phyloP scores from a whole-genome alignment of 148 eudicot genomes.

The Rhododendron molle region DNA sequence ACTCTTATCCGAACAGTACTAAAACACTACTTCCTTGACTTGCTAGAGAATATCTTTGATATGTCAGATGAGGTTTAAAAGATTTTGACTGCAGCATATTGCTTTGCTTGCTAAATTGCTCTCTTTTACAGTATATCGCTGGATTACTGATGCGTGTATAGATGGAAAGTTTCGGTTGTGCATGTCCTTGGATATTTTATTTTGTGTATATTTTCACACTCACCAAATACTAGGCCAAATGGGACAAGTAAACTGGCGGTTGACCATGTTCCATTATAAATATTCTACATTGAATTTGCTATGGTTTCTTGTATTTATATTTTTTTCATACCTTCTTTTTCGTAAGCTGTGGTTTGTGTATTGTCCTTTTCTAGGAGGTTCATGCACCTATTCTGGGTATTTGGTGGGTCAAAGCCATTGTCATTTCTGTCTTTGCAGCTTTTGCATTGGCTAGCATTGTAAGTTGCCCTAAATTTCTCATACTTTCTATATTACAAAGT shows the following conservation, averaged over 20 bases:
- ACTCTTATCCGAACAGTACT: not conserved
- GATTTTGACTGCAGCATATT: not conserved
- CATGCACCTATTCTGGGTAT: constrained; percentile 81
- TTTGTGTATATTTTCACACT: not conserved
- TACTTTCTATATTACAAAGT: not conserved
- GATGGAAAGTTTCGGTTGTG: not conserved
- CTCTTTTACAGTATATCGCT: not conserved
- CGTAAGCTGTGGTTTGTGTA: constrained; percentile 6
- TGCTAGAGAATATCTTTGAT: not conserved
- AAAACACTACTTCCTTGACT: not conserved
- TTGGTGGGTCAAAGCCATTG: constrained; percentile 80
- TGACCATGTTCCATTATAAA: not conserved
- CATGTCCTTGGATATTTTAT: not conserved
- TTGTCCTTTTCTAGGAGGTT: constrained; percentile 52
- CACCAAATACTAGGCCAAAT: not conserved
- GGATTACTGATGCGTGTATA: not conserved
- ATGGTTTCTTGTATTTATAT: not conserved
- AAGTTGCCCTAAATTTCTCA: constrained; percentile 24
- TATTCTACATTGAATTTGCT: not conserved
- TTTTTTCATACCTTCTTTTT: not conserved
- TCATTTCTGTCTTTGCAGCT: constrained; percentile 61
- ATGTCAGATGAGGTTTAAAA: not conserved
- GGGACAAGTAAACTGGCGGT: not conserved
- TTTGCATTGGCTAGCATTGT: constrained; percentile 91
- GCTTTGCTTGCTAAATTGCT: not conserved